Evolutionary conservation across 2,329 filamentous ascomycete species (phyloP).

Genomic region (Pseudogymnoascus sp.): DNA sequence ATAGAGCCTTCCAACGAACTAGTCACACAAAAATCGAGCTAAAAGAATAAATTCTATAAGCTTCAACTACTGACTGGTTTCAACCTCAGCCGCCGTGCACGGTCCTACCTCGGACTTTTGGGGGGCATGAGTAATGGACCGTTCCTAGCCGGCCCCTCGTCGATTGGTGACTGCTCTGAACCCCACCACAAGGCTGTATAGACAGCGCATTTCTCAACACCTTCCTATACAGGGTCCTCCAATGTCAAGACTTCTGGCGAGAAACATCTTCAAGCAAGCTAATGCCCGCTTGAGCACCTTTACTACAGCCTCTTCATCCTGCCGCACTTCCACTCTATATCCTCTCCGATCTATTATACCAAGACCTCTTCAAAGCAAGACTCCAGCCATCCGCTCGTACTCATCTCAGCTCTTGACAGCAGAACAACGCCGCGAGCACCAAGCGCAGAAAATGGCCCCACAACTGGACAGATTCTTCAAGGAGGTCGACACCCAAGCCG

Average conservation of each 20-base stretch:
- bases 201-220: constrained; percentile 4
- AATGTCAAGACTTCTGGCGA: constrained; percentile 7
- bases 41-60: neutral
- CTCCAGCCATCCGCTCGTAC: neutral
- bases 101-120: constrained; percentile 2
- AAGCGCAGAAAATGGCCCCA: constrained; percentile 68
- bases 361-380: neutral
- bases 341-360: neutral
- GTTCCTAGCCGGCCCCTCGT: neutral
- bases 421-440: constrained; percentile 32
- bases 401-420: constrained; percentile 5
- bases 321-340: neutral
- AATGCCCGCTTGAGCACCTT: constrained; percentile 1
- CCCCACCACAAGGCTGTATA: constrained; percentile 5
- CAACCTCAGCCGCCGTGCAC: neutral
- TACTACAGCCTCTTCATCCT: neutral
- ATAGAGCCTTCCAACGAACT: neutral
- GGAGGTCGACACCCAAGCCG: constrained; percentile 74
- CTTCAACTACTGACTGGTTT: neutral
- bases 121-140: neutral
- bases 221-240: constrained; percentile 5
- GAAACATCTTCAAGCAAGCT: constrained; percentile 8
- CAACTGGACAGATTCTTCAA: constrained; percentile 83
- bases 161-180: neutral
- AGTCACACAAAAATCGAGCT: neutral